Percentiles rank a stretch among this genome's conserved stretches.
These are phyloP conservation scores for Trypanosoma brucei DNA, from an alignment of 208 protist species.

Conservation along the genomic window DNA sequence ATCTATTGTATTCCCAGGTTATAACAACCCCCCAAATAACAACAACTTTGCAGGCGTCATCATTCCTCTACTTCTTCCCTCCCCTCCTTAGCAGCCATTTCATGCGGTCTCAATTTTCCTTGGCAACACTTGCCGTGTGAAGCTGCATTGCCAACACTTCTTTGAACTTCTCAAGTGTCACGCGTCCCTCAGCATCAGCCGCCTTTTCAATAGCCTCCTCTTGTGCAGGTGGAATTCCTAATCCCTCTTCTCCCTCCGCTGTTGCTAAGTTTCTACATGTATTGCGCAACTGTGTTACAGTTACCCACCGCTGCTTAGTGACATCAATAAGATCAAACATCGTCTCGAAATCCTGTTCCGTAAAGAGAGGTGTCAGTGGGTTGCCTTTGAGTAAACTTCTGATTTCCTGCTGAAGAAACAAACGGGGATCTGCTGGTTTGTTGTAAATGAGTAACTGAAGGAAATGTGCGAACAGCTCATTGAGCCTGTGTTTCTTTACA, in stretches of 20 bases:
- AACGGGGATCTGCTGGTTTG: conserved; percentile 71
- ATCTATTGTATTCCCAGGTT: no score
- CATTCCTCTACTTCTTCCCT: no score
- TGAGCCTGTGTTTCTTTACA: conserved; percentile 71
- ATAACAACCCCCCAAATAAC: no score
- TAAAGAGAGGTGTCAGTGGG: conserved; percentile 69
- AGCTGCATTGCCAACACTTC: conserved; percentile 68
- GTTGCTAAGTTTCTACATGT: conserved; percentile 81
- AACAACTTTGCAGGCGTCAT: no score
- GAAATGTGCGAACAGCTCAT: conserved; percentile 84
- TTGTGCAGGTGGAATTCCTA: conserved; percentile 30
- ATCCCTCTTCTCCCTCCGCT: conserved; percentile 22
- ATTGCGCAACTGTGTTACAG: conserved; percentile 80
- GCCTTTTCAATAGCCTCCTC: conserved; percentile 65
- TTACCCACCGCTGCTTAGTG: conserved; percentile 81
- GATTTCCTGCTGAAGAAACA: conserved; percentile 76
- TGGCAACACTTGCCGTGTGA: conserved; percentile 44
- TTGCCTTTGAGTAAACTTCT: conserved; percentile 57
- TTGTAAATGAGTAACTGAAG: conserved; percentile 84
- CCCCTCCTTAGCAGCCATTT: no score
- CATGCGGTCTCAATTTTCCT: conserved; percentile 4
- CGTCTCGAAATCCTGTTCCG: conserved; percentile 83
- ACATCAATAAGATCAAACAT: conserved; percentile 92
- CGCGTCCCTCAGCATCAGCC: conserved; percentile 64
- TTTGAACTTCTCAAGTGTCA: conserved; percentile 81